Evolutionary conservation across 768 basidiomycete species (phyloP), one percentile per base, ranked within the genome.

Genomic region (Mycena crocata): DNA sequence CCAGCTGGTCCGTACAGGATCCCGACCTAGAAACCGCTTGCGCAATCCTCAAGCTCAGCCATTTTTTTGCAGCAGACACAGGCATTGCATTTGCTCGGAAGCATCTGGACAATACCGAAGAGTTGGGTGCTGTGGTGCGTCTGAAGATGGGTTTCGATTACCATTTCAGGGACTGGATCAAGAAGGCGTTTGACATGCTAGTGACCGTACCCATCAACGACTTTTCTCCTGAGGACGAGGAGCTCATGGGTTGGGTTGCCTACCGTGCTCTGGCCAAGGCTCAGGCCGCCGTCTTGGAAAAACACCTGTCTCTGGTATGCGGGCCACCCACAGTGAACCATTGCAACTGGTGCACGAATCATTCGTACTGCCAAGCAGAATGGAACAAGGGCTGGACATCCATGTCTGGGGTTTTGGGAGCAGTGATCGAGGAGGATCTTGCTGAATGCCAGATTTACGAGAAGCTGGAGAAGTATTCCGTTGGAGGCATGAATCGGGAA

Each of bases 181-280:
- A 2, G 9, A 23, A 10, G 26, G 57, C 50, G 2, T 65, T 65
- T 35, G 49, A 65, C 48, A 57, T 58, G 14, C 19, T 65, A 23
- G 54, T 65, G 64, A 21, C 40, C 0, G 12, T 31, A 0, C 39
- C 65, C 0, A 42, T 66, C 45, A 49, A 19, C 23, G 52, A 60
- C 1, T 3, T 66, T 0, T 9, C 50, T 1, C 21, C 4, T 1
- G 58, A 48, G 28, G 65, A 66, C 0, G 65, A 66, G 44, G 17
- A 0, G 5, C 15, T 58, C n/a, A 39, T 66, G 3, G 65, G 65
- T 1, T 50, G 37, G 51, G 8, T 10, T 0, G 65, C 52, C 9
- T 66, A 66, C 37, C 58, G 65, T 3, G 58, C 58, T 0, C 31
- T 66, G 26, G 65, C 58, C 1, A 66, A 24, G 24, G 32, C 65